A percentile compares a stretch with the other conserved stretches of the same genome.
Evolutionary conservation across 176 grass and related monocot species (phyloP).

Genomic region (Hordeum vulgare): DNA sequence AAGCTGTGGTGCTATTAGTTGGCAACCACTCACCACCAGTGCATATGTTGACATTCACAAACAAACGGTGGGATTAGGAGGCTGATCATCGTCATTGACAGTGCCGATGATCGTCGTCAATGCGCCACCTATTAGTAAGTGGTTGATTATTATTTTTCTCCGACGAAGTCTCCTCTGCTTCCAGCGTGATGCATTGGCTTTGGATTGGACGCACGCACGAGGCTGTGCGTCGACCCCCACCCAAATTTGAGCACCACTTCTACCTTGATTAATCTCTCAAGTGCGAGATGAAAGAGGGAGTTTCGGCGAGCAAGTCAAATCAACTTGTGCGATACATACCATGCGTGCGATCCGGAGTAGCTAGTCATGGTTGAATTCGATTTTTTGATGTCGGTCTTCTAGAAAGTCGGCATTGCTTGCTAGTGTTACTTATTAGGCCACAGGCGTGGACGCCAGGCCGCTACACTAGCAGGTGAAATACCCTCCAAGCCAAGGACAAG

Average conservation of each 20-base stretch:
- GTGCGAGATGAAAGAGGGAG: neutral
- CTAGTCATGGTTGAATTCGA: too few relatives aligned
- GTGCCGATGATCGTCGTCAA: neutral
- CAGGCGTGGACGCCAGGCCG: neutral
- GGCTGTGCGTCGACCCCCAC: neutral
- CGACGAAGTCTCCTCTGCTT: neutral
- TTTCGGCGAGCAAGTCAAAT: neutral
- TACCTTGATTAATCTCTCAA: neutral
- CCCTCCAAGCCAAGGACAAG: neutral
- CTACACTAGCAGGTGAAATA: neutral
- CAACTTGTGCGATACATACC: neutral
- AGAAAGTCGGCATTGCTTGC: neutral
- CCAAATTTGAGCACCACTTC: neutral
- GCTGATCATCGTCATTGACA: neutral
- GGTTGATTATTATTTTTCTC: neutral
- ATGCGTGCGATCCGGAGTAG: neutral
- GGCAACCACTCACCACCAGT: neutral
- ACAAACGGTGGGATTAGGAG: neutral
- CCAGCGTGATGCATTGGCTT: neutral
- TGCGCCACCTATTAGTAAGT: neutral
- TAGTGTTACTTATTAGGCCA: neutral
- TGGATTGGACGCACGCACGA: neutral
- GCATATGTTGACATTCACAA: neutral
- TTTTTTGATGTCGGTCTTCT: neutral
- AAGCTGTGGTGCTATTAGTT: neutral